These are phyloP conservation scores for Steccherinum ochraceum DNA, from an alignment of 768 basidiomycete genomes.

Conservation along the genomic window DNA sequence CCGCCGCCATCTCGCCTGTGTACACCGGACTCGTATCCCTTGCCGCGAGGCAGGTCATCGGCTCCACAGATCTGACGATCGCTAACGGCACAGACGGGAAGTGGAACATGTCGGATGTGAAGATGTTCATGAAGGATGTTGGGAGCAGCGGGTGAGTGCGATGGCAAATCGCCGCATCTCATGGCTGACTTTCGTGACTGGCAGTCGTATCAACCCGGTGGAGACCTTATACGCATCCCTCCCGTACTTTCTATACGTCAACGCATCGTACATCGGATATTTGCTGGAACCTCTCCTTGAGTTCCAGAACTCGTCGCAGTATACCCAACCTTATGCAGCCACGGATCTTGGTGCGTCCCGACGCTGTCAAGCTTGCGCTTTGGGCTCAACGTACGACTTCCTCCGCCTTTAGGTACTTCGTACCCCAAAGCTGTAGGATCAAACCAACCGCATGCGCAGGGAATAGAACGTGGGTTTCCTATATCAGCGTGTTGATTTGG, in stretches of 20 bases:
- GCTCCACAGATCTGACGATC: conserved; percentile 21
- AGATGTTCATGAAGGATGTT: conserved; percentile 18
- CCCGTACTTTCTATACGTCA: conserved; percentile 24
- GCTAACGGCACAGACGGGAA: conserved; percentile 8
- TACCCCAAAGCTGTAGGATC: conserved; percentile 11
- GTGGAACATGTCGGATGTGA: conserved; percentile 19
- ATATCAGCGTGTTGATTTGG: neutral
- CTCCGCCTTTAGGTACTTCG: neutral
- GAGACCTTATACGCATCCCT: conserved; percentile 25
- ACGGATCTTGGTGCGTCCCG: conserved; percentile 23
- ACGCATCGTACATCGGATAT: conserved; percentile 20
- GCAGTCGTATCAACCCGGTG: conserved; percentile 25
- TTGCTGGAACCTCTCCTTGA: conserved; percentile 24
- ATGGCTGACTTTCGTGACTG: neutral
- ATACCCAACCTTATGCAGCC: conserved; percentile 17
- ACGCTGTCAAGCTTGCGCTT: too few species aligned
- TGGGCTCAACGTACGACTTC: neutral
- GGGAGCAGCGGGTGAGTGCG: conserved; percentile 1
- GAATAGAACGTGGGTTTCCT: conserved; percentile 9
- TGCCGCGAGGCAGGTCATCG: conserved; percentile 20
- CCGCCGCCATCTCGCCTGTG: conserved; percentile 13
- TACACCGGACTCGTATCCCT: conserved; percentile 21
- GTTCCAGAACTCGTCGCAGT: conserved; percentile 15
- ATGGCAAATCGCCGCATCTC: neutral
- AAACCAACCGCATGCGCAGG: neutral